Percentiles rank a stretch among this genome's conserved stretches.
phyloP scores from a whole-genome alignment of 1,139 yeast genomes.

The Protomyces gravidus region DNA sequence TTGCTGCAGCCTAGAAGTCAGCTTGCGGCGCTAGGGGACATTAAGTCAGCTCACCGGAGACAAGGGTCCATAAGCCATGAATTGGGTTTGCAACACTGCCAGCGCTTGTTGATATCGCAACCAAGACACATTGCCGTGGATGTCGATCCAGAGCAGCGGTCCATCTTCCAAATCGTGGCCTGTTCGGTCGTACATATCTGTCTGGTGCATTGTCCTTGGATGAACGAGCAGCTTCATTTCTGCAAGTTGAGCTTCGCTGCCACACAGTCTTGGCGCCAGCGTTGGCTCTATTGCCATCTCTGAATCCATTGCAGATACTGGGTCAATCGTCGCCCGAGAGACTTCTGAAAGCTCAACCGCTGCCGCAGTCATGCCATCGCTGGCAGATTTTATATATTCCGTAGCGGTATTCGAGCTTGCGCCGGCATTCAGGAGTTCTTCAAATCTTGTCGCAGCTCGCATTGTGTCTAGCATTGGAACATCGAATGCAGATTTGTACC shows the following conservation, averaged over 20 bases:
- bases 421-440: not conserved
- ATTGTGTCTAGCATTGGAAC: not conserved
- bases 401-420: too few relatives aligned
- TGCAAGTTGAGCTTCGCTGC: slow-evolving; percentile 1
- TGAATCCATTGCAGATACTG: not conserved
- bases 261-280: slow-evolving; percentile 8
- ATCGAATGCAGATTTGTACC: slow-evolving; percentile 1
- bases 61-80: not conserved
- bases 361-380: slow-evolving; percentile 15
- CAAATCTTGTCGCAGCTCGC: slow-evolving; percentile 3
- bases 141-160: slow-evolving; percentile 18
- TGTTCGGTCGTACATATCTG: too few relatives aligned
- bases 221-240: not conserved
- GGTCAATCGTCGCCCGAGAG: too few relatives aligned
- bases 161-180: too few relatives aligned
- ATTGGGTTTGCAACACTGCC: not conserved
- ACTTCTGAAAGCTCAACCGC: slow-evolving; percentile 3
- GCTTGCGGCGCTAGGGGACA: not conserved
- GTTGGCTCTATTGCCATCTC: not conserved
- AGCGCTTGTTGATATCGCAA: not conserved
- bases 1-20: not conserved
- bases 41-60: not conserved
- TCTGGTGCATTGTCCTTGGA: not conserved
- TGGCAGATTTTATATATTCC: slow-evolving; percentile 3
- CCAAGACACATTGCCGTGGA: not conserved